Evolutionary conservation across 1,284 basidiomycete species (phyloP).

Genomic region (Athelia sp.): DNA sequence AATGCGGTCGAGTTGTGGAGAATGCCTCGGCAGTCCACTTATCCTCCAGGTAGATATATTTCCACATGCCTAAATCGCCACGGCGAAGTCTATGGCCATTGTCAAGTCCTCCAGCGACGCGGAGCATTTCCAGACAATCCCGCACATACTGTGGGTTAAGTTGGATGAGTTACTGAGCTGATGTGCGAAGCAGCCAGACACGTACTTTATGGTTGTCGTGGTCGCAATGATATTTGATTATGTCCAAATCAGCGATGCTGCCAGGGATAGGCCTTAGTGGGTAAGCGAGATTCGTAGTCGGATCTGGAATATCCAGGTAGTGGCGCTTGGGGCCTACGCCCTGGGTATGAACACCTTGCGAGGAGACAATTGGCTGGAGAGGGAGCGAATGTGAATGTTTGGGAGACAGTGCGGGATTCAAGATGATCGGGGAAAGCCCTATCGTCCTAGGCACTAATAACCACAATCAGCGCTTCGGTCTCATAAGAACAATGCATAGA

Average conservation of each 20-base stretch:
- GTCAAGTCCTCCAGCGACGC: constrained; percentile 63
- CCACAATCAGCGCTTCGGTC: not conserved
- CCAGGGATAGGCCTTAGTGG: constrained; percentile 81
- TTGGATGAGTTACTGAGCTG: constrained; percentile 8
- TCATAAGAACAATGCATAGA: not conserved
- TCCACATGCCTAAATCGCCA: constrained; percentile 57
- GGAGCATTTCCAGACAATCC: constrained; percentile 71
- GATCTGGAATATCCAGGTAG: constrained; percentile 66
- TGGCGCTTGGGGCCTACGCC: constrained; percentile 73
- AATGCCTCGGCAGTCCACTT: constrained; percentile 27
- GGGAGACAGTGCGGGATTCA: constrained; percentile 14
- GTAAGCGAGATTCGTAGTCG: constrained; percentile 56
- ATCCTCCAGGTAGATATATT: constrained; percentile 61
- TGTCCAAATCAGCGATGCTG: constrained; percentile 83
- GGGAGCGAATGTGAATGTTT: constrained; percentile 34
- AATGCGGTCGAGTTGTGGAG: too few species aligned
- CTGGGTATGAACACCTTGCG: constrained; percentile 40
- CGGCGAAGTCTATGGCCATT: constrained; percentile 52
- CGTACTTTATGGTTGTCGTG: constrained; percentile 75
- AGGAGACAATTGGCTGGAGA: constrained; percentile 37
- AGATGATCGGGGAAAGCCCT: constrained; percentile 10
- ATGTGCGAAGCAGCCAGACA: constrained; percentile 3
- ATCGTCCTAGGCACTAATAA: constrained; percentile 8
- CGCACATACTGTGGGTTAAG: constrained; percentile 61
- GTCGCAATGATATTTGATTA: constrained; percentile 86